A percentile compares a stretch with the other conserved stretches of the same genome.
These are phyloP conservation scores for Spiromastix sp. DNA, from an alignment of 2,329 filamentous ascomycete genomes.

Conservation along the genomic window DNA sequence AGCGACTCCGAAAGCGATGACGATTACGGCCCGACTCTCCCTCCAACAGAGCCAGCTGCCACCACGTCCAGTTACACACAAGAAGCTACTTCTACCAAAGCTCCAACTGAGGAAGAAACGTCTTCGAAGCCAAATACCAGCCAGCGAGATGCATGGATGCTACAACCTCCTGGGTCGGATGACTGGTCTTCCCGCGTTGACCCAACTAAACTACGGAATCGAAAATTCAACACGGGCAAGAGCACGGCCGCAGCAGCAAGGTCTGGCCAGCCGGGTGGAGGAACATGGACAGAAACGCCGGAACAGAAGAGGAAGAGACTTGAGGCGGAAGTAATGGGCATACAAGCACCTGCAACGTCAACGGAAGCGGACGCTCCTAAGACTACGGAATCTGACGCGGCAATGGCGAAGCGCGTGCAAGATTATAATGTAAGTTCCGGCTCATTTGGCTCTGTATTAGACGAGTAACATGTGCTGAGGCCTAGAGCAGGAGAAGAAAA, in stretches of 20 bases:
- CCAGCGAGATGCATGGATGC: conserved; percentile 76
- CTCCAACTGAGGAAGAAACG: not conserved
- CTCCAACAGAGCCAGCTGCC: conserved; percentile 10
- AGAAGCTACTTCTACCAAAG: conserved; percentile 3
- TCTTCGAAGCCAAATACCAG: conserved; percentile 34
- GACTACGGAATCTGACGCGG: conserved; percentile 5
- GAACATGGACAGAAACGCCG: conserved; percentile 82
- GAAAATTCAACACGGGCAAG: conserved; percentile 68
- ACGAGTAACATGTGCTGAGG: not conserved
- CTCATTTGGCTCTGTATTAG: not conserved
- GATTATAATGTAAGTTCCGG: conserved; percentile 14
- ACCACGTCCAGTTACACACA: not conserved
- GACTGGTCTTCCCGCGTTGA: conserved; percentile 54
- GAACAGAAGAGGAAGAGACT: conserved; percentile 73
- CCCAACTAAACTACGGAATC: conserved; percentile 67
- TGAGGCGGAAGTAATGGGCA: conserved; percentile 70
- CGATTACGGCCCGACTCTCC: conserved; percentile 24
- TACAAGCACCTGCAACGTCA: conserved; percentile 30
- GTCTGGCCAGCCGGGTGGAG: conserved; percentile 31
- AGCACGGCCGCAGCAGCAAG: conserved; percentile 37
- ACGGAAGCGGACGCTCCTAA: not conserved
- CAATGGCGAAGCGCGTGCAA: conserved; percentile 10
- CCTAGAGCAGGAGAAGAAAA: conserved; percentile 12
- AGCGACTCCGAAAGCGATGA: conserved; percentile 27
- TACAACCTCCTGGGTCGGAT: conserved; percentile 51